Percentiles rank a stretch among this genome's conserved stretches.
phyloP scores from a whole-genome alignment of 176 grass and related monocot genomes.

The Hordeum marinum region DNA sequence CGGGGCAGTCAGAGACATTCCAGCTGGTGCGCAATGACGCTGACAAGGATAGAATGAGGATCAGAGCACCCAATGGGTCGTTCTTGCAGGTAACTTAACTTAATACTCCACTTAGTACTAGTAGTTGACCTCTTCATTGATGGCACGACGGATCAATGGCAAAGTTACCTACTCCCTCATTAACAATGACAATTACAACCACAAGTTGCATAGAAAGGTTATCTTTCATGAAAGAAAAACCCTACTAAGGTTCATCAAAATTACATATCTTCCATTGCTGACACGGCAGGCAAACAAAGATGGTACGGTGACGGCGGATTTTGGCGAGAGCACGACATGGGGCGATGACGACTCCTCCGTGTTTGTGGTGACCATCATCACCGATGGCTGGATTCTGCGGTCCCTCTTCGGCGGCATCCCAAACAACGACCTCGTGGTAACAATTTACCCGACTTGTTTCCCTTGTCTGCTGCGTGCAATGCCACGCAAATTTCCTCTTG shows the following conservation, averaged over 20 bases:
- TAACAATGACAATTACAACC: no score
- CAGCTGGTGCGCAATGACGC: neutral
- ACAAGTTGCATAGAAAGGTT: no score
- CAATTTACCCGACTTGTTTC: neutral
- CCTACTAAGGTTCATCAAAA: no score
- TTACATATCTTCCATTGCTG: neutral
- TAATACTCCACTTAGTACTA: neutral
- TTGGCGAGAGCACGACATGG: conserved; percentile 20
- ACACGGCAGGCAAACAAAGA: neutral
- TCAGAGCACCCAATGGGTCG: neutral
- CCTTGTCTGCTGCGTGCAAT: neutral
- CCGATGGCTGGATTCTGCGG: neutral
- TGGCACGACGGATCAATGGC: neutral
- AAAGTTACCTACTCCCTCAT: neutral
- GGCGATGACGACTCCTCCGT: conserved; percentile 34
- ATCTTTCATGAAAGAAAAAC: no score
- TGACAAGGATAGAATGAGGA: neutral
- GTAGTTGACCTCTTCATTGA: neutral
- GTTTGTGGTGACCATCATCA: neutral
- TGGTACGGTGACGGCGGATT: conserved; percentile 8
- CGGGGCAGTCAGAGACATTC: neutral
- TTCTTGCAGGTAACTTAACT: neutral
- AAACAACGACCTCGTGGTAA: neutral
- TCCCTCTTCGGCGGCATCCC: neutral
- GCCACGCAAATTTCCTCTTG: neutral